Percentiles rank a stretch among this genome's conserved stretches.
Evolutionary conservation across 805 yeast genomes (phyloP).

Genomic region (Starmerella cellae): DNA sequence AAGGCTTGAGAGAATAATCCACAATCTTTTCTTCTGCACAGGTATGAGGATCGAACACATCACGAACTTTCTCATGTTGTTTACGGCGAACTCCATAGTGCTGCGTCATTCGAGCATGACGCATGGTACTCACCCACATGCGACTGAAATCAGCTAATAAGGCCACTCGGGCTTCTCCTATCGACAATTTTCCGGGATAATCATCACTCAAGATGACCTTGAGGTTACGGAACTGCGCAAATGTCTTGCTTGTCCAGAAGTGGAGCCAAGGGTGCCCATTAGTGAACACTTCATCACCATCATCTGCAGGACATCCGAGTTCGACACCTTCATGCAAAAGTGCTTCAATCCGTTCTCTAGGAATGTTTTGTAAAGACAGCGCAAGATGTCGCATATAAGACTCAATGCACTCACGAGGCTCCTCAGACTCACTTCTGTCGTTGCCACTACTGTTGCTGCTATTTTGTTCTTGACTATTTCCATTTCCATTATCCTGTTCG

Average conservation of each 20-base stretch:
- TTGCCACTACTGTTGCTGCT: neutral
- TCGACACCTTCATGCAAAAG: conserved; percentile 11
- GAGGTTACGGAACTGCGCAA: conserved; percentile 13
- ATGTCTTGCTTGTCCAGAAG: conserved; percentile 16
- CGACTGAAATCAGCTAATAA: conserved; percentile 39
- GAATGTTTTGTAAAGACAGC: conserved; percentile 2
- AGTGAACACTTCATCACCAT: conserved; percentile 5
- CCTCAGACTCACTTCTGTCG: neutral
- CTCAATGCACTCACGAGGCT: neutral
- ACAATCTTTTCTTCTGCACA: conserved; percentile 35
- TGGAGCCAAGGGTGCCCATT: conserved; percentile 18
- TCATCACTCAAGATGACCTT: conserved; percentile 7
- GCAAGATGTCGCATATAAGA: neutral
- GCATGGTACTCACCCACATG: conserved; percentile 62
- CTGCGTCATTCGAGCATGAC: conserved; percentile 25
- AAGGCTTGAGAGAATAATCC: conserved; percentile 37
- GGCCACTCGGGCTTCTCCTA: conserved; percentile 27
- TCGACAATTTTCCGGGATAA: conserved; percentile 15
- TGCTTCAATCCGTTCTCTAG: conserved; percentile 3
- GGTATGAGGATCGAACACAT: conserved; percentile 28
- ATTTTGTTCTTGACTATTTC: neutral
- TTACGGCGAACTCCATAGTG: conserved; percentile 29
- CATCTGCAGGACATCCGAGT: conserved; percentile 12
- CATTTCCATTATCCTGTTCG: neutral
- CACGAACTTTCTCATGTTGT: conserved; percentile 27